phyloP scores from a whole-genome alignment of 1,284 basidiomycete species.

The Flammula alnicola region DNA sequence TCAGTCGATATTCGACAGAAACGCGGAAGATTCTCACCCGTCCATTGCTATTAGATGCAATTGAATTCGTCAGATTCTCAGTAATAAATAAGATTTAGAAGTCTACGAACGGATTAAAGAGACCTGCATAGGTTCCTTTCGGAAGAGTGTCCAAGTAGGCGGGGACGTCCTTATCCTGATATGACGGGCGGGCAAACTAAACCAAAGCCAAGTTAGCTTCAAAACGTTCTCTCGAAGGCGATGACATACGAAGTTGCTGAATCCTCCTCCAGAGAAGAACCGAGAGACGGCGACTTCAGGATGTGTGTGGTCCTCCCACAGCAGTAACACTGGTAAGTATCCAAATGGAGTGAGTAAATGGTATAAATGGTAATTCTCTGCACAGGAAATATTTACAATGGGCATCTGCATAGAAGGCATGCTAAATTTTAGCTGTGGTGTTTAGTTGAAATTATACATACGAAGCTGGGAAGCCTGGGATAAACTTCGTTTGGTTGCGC shows the following conservation, averaged over 20 bases:
- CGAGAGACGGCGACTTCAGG: conserved; percentile 54
- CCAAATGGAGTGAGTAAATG: neutral
- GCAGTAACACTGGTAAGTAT: conserved; percentile 59
- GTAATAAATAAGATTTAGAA: neutral
- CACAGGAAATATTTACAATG: conserved; percentile 23
- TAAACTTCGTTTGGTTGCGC: conserved; percentile 53
- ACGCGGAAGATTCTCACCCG: conserved; percentile 25
- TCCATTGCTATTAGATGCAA: conserved; percentile 22
- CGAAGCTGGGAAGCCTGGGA: conserved; percentile 64
- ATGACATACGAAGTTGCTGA: conserved; percentile 49
- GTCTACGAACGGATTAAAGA: conserved; percentile 48
- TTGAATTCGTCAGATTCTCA: neutral
- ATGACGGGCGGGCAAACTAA: conserved; percentile 55
- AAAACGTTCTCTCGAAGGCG: neutral
- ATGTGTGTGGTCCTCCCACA: conserved; percentile 61
- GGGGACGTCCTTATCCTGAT: conserved; percentile 49
- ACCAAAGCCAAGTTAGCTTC: conserved; percentile 3
- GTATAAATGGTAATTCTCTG: neutral
- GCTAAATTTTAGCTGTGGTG: no score
- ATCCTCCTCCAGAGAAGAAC: conserved; percentile 67
- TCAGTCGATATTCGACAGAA: neutral
- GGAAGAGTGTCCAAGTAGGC: conserved; percentile 49
- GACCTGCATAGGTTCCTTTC: conserved; percentile 49
- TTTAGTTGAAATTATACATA: no score
- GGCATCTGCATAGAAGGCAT: conserved; percentile 25